Evolutionary conservation across 768 basidiomycete species (phyloP).

Genomic region (Psilocybe tampanensis): DNA sequence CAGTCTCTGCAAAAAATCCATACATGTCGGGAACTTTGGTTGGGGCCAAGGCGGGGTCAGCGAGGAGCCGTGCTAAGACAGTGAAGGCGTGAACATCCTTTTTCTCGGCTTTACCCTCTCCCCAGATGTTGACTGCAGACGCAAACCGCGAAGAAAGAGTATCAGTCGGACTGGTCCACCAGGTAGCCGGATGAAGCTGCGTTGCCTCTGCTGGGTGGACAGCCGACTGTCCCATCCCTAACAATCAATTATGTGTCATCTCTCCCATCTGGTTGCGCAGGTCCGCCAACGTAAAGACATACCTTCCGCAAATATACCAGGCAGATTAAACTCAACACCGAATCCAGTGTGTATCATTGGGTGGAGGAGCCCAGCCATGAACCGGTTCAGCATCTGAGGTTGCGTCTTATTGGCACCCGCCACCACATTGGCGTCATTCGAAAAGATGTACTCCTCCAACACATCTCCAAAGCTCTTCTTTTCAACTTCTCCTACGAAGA

Average conservation of each 20-base stretch:
- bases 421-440: slow-evolving; percentile 43
- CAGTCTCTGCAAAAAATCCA: slow-evolving; percentile 5
- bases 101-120: not conserved
- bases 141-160: slow-evolving; percentile 15
- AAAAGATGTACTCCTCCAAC: slow-evolving; percentile 62
- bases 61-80: slow-evolving; percentile 18
- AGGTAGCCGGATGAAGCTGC: slow-evolving; percentile 5
- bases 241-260: not conserved
- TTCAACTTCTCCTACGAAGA: slow-evolving; percentile 45
- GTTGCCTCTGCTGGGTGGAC: slow-evolving; percentile 10
- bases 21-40: slow-evolving; percentile 4
- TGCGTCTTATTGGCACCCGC: slow-evolving; percentile 27
- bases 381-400: slow-evolving; percentile 43
- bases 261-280: not conserved
- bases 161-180: slow-evolving; percentile 6
- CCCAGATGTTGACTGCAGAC: slow-evolving; percentile 7
- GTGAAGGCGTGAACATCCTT: slow-evolving; percentile 19
- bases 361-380: slow-evolving; percentile 56
- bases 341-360: slow-evolving; percentile 62
- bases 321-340: slow-evolving; percentile 57
- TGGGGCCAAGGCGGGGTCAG: slow-evolving; percentile 9
- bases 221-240: slow-evolving; percentile 20
- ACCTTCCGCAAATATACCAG: slow-evolving; percentile 23
- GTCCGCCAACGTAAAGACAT: not conserved
- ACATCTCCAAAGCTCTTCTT: slow-evolving; percentile 37